Percentiles rank a stretch among this genome's conserved stretches.
phyloP scores from a whole-genome alignment of 2,329 filamentous ascomycete genomes.

The Myriangium duriaei region DNA sequence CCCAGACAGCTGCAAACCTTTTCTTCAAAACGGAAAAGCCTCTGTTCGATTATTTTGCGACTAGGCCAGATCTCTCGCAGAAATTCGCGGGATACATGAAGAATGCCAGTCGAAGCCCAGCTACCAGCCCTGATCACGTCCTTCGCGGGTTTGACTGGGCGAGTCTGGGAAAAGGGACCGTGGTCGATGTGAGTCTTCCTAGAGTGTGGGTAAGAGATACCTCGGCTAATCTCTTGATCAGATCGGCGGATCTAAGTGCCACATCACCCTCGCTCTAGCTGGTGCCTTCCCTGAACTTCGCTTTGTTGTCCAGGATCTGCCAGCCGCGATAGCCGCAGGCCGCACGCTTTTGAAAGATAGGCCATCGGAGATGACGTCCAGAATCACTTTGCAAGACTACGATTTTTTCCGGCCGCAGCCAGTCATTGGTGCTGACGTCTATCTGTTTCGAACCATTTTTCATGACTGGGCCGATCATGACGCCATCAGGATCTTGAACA shows the following conservation, averaged over 20 bases:
- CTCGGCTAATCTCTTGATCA: too few relatives aligned
- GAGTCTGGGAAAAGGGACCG: slow-evolving; percentile 32
- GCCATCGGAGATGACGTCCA: slow-evolving; percentile 11
- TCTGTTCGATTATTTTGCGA: slow-evolving; percentile 17
- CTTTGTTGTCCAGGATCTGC: slow-evolving; percentile 16
- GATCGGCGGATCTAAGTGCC: slow-evolving; percentile 31
- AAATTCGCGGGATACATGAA: slow-evolving; percentile 17
- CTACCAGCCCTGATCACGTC: slow-evolving; percentile 43
- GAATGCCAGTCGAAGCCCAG: slow-evolving; percentile 25
- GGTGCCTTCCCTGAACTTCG: slow-evolving; percentile 13
- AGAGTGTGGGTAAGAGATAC: too few relatives aligned
- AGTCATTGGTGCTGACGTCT: slow-evolving; percentile 20
- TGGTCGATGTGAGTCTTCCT: slow-evolving; percentile 42
- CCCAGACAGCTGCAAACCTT: slow-evolving; percentile 16
- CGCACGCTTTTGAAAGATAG: neutral
- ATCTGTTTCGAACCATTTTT: slow-evolving; percentile 12
- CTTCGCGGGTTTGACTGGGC: slow-evolving; percentile 43
- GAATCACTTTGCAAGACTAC: slow-evolving; percentile 13
- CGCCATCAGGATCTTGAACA: slow-evolving; percentile 14
- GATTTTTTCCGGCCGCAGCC: slow-evolving; percentile 21
- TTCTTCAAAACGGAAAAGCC: slow-evolving; percentile 13
- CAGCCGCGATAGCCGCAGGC: slow-evolving; percentile 14
- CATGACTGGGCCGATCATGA: slow-evolving; percentile 13
- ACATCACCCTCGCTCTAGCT: slow-evolving; percentile 15
- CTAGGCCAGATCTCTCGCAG: slow-evolving; percentile 12